Evolutionary conservation across 2,329 filamentous ascomycete genomes (phyloP).

Genomic region (Ophiostoma ulmi): DNA sequence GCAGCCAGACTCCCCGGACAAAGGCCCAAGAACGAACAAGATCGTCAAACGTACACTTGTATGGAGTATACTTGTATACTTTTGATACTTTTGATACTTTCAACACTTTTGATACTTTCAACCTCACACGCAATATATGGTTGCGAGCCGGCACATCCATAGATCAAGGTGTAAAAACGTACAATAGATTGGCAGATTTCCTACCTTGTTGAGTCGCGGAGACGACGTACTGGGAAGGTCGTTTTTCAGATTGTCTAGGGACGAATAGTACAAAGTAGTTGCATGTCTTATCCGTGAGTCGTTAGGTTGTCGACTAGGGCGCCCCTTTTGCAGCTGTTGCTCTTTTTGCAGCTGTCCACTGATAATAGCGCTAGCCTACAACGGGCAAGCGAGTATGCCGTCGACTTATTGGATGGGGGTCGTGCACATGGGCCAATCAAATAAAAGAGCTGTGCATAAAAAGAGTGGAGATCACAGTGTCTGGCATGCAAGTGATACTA

Average conservation of each 20-base stretch:
- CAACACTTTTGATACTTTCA: not conserved
- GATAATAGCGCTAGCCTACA: slow-evolving; percentile 10
- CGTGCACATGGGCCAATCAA: slow-evolving; percentile 3
- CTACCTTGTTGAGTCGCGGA: no score
- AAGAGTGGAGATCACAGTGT: slow-evolving; percentile 9
- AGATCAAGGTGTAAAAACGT: not conserved
- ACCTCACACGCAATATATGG: not conserved
- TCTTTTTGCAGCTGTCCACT: not conserved
- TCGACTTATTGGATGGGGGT: slow-evolving; percentile 20
- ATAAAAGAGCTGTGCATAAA: no score
- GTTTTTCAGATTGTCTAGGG: not conserved
- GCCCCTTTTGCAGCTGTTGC: not conserved
- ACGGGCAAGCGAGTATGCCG: slow-evolving; percentile 16
- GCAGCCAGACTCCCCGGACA: not conserved
- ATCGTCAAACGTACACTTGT: not conserved
- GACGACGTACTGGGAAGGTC: not conserved
- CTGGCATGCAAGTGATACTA: not conserved
- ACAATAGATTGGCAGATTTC: not conserved
- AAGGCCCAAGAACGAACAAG: slow-evolving; percentile 18
- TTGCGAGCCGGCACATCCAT: not conserved
- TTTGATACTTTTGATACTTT: not conserved
- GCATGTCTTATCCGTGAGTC: not conserved
- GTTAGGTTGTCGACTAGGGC: no score
- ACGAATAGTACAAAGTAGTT: not conserved
- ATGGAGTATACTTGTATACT: no score